A percentile compares a stretch with the other conserved stretches of the same genome.
Conservation (phyloP, 2,329 filamentous ascomycete genomes). For the Rutstroemia sp. region DNA sequence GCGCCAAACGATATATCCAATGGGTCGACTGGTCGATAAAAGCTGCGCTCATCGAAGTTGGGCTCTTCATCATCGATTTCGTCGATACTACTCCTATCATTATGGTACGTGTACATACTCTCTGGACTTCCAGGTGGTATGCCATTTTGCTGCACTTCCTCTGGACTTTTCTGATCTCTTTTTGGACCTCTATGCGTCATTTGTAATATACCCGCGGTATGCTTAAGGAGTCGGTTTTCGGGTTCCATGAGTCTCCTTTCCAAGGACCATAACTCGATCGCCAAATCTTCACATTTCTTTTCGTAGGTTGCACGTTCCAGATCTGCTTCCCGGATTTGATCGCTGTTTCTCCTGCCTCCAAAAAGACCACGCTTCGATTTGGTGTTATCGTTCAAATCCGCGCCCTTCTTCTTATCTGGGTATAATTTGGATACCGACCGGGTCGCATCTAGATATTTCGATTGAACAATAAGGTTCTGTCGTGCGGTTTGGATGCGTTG, state of each 20-base stretch:
- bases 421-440: constrained; percentile 79
- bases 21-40: constrained; percentile 64
- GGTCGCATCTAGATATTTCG: constrained; percentile 90
- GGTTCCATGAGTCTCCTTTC: constrained; percentile 71
- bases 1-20: constrained; percentile 40
- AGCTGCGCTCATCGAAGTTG: constrained; percentile 69
- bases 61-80: constrained; percentile 41
- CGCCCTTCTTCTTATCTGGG: constrained; percentile 44
- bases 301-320: constrained; percentile 67
- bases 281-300: constrained; percentile 78
- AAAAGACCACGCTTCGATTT: constrained; percentile 42
- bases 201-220: constrained; percentile 88
- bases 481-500: constrained; percentile 75
- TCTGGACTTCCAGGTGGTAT: constrained; percentile 71
- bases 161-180: constrained; percentile 36
- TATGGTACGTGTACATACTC: constrained; percentile 64
- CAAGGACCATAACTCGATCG: constrained; percentile 69
- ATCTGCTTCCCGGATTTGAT: constrained; percentile 49
- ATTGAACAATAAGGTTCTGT: constrained; percentile 79
- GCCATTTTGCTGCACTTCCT: constrained; percentile 35
- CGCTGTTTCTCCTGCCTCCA: constrained; percentile 36
- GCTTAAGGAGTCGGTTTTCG: constrained; percentile 71
- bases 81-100: constrained; percentile 52
- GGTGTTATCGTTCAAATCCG: constrained; percentile 38
- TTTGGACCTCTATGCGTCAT: constrained; percentile 74